These are phyloP conservation scores for Pythium inflatum DNA, from an alignment of 352 stramenopile genomes.

Conservation along the genomic window DNA sequence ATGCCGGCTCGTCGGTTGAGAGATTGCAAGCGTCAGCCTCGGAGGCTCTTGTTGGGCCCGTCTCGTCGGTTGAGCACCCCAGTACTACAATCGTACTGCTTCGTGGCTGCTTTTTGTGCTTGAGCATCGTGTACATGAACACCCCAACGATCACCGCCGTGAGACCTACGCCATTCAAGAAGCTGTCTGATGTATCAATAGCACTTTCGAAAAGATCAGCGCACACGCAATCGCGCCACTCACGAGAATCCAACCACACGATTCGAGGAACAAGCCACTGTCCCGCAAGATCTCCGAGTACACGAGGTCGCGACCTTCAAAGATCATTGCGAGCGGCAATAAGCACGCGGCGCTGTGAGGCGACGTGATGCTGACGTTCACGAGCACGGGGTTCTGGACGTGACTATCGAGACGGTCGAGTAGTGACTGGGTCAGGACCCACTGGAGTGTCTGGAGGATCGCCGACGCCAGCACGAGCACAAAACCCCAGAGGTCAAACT, in stretches of 20 bases:
- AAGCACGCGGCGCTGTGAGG: conserved; percentile 70
- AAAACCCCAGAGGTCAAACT: conserved; percentile 77
- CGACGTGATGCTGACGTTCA: conserved; percentile 86
- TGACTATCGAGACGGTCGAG: conserved; percentile 64
- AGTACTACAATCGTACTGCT: too few relatives aligned
- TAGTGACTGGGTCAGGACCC: conserved; percentile 84
- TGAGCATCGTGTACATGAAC: conserved; percentile 79
- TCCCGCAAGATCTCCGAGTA: conserved; percentile 65
- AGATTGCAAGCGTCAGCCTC: too few relatives aligned
- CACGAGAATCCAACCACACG: conserved; percentile 66
- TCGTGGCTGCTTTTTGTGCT: conserved; percentile 34
- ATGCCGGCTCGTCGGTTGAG: too few relatives aligned
- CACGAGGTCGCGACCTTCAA: conserved; percentile 52
- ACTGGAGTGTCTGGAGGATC: conserved; percentile 76
- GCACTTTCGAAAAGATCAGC: conserved; percentile 83
- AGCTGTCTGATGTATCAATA: conserved; percentile 80
- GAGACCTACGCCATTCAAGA: conserved; percentile 70
- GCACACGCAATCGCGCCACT: conserved; percentile 62
- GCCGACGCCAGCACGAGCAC: conserved; percentile 68
- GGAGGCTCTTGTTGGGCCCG: too few relatives aligned
- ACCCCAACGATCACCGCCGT: conserved; percentile 70
- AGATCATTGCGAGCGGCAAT: conserved; percentile 65
- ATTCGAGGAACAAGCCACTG: conserved; percentile 50
- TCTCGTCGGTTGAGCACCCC: not conserved
- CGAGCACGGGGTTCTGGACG: conserved; percentile 61